Percentiles rank a stretch among this genome's conserved stretches.
Evolutionary conservation across 257 asterid species (phyloP).

Genomic region (Plantago ovata): DNA sequence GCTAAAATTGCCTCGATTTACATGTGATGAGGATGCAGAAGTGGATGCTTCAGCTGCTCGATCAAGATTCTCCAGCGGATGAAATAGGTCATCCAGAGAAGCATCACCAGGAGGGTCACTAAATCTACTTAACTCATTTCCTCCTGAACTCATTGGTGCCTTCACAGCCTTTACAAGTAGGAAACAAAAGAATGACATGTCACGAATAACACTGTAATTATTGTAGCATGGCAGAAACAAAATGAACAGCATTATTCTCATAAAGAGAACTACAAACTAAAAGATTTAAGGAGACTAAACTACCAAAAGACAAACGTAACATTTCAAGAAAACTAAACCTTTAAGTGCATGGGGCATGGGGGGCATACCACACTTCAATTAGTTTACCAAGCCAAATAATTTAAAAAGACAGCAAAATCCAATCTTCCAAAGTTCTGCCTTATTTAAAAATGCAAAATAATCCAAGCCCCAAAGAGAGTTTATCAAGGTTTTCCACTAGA

Average conservation of each 20-base stretch:
- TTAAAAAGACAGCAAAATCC: no score
- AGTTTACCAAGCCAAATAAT: no score
- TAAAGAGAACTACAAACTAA: background rate
- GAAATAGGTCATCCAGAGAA: constrained; percentile 88
- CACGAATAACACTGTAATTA: background rate
- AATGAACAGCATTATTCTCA: background rate
- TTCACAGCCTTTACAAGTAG: constrained; percentile 51
- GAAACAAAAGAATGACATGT: constrained; percentile 1
- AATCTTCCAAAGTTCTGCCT: no score
- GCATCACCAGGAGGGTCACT: constrained; percentile 98
- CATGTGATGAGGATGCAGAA: constrained; percentile 69
- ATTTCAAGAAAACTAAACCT: background rate
- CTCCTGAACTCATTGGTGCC: constrained; percentile 45
- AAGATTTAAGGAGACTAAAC: background rate
- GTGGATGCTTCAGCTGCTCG: constrained; percentile 70
- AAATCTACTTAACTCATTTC: constrained; percentile 77
- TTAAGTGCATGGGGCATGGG: background rate
- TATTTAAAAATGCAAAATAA: no score
- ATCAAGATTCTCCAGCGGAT: constrained; percentile 59
- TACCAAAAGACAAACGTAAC: background rate
- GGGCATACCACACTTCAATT: background rate
- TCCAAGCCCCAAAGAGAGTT: no score
- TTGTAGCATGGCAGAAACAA: background rate
- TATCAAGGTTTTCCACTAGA: no score
- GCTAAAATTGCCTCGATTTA: constrained; percentile 37